These are phyloP conservation scores for Aspergillus fischeri DNA, from an alignment of 2,329 filamentous ascomycete genomes.

Conservation along the genomic window DNA sequence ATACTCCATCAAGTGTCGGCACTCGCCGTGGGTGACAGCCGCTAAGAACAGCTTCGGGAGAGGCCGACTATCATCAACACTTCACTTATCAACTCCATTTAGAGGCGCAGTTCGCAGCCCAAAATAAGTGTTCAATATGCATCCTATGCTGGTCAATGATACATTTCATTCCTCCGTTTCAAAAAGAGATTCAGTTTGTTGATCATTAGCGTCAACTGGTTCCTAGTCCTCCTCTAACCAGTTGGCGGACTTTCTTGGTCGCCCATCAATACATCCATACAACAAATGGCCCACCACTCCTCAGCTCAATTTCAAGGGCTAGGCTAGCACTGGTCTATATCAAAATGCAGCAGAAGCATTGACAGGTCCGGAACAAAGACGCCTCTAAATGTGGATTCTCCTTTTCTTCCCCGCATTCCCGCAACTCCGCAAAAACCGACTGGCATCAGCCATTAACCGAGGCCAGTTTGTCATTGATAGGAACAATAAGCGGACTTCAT, in stretches of 20 bases:
- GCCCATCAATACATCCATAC: neutral
- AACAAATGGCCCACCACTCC: neutral
- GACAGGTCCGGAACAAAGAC: neutral
- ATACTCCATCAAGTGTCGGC: constrained; percentile 1
- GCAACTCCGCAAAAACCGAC: neutral
- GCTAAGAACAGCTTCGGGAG: constrained; percentile 4
- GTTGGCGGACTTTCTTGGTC: neutral
- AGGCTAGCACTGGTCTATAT: neutral
- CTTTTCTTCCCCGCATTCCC: neutral
- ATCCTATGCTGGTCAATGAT: neutral
- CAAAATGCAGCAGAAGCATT: neutral
- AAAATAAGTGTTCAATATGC: too few relatives aligned
- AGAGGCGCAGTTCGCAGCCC: neutral
- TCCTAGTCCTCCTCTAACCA: neutral
- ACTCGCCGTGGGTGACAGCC: constrained; percentile 4
- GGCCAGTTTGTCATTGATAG: neutral
- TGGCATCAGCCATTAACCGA: neutral
- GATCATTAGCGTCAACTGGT: neutral
- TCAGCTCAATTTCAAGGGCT: neutral
- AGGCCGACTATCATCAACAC: neutral
- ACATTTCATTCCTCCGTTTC: neutral
- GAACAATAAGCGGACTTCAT: neutral
- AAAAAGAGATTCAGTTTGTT: too few relatives aligned
- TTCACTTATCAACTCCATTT: neutral
- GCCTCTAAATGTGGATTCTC: neutral